Percentiles rank a stretch among this genome's conserved stretches.
Conservation (phyloP, 768 basidiomycete genomes). For the Lentinula sp. region DNA sequence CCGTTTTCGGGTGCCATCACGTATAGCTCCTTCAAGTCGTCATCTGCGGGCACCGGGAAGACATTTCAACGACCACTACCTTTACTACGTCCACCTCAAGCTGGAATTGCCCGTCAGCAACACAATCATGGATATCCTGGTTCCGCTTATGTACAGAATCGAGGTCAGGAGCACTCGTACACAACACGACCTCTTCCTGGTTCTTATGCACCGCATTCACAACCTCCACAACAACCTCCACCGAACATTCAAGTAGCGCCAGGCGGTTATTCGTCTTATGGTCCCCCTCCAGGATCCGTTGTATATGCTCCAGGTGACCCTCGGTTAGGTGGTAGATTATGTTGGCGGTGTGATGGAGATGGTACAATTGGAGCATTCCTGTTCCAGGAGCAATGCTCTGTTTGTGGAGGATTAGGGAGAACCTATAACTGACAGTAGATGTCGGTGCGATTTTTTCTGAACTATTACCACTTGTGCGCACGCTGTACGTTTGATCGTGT, state of each 20-base stretch:
- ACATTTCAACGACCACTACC: conserved; percentile 35
- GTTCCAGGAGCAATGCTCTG: conserved; percentile 49
- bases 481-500: neutral
- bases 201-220: conserved; percentile 9
- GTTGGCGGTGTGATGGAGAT: conserved; percentile 58
- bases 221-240: conserved; percentile 6
- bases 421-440: conserved; percentile 21
- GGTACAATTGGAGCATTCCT: conserved; percentile 35
- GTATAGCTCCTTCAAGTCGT: conserved; percentile 33
- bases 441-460: neutral
- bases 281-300: conserved; percentile 31
- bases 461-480: neutral
- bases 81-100: conserved; percentile 16
- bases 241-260: neutral
- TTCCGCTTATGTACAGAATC: conserved; percentile 3
- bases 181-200: conserved; percentile 11
- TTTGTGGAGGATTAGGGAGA: conserved; percentile 64
- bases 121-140: conserved; percentile 10
- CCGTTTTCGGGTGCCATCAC: conserved; percentile 55
- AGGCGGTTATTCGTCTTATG: neutral
- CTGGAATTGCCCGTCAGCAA: conserved; percentile 3
- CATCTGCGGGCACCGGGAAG: conserved; percentile 6
- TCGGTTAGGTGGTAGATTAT: conserved; percentile 59
- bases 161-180: conserved; percentile 9
- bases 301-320: conserved; percentile 62